Conservation (phyloP, 441 rosid species). For the Macaranga tanarius region DNA sequence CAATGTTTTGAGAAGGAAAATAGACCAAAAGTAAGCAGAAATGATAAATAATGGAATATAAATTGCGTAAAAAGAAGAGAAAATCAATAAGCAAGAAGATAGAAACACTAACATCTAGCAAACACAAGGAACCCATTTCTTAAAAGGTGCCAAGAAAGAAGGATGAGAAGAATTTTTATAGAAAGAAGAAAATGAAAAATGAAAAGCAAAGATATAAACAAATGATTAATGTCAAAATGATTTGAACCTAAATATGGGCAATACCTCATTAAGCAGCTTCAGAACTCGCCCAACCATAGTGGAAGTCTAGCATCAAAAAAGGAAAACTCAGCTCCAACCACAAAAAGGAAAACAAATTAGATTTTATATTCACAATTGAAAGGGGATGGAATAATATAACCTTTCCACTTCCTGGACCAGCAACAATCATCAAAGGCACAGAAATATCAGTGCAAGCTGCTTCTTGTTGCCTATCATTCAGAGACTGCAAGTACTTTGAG, state of each 20-base stretch:
- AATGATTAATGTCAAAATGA: constrained; percentile 13
- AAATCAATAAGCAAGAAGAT: too few relatives aligned
- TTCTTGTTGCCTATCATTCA: constrained; percentile 79
- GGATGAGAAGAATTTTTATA: background rate
- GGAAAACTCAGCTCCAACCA: constrained; percentile 26
- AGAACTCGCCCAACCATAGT: constrained; percentile 97
- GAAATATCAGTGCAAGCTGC: constrained; percentile 84
- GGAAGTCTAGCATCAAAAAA: constrained; percentile 63
- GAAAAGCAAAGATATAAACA: constrained; percentile 13
- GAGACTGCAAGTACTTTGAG: constrained; percentile 56
- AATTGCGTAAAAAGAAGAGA: background rate
- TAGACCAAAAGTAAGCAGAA: background rate
- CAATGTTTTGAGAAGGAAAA: constrained; percentile 8
- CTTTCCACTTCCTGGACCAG: constrained; percentile 99
- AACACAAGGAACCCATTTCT: background rate
- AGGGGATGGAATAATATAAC: constrained; percentile 29
- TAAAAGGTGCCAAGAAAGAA: background rate
- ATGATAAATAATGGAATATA: background rate
- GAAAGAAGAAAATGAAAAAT: background rate
- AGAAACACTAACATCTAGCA: background rate
- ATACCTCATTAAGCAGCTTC: constrained; percentile 74
- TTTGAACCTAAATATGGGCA: constrained; percentile 15
- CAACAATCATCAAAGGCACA: constrained; percentile 82
- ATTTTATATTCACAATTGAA: background rate
- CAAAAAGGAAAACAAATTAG: constrained; percentile 14